Base-by-base conservation (phyloP, 805 yeast species). In the Suhomyces sp. region DNA sequence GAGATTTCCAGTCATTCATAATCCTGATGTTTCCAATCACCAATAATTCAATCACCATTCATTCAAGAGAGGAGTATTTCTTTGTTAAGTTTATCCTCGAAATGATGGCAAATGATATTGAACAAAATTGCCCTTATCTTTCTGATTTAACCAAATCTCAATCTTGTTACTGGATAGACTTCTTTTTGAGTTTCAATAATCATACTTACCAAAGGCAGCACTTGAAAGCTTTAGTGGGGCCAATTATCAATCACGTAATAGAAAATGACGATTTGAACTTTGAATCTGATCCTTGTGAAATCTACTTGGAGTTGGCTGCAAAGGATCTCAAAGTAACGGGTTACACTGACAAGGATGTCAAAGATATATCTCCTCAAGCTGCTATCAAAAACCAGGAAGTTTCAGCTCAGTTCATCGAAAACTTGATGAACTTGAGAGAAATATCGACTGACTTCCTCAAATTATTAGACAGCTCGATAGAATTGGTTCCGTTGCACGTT, bases 351-450 rank as follows among this genome's bases (percentile, higher is more conserved):
- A 56, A 57, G 28, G 56, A 68, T 38, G 50, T 64, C 2, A 56
- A 67, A 14, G 53, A 33, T 4, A 38, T 72, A 3, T 53, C 78
- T 4, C 80, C 84, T 0, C 82, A 77, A 35, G 69, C 65, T 24
- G 95, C 98, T 1, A 86, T 91, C 42, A 83, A 82, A 44, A 90
- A 86, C 45, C 74, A 79, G 1, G 79, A 74, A n/a, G 88, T 91
- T 0, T 74, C 93, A 21, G 59, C 63, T 0, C 69, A 71, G 27
- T 93, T 87, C 55, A 81, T 93, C 21, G 59, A 69, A 22, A 90
- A 93, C 47, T 64, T 93, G 50, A 85, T 85, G 58, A 65, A 65
- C 15, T 60, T 93, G 34, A 76, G 98, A 56, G 95, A 85, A 43
- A 68, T 73, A 28, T 67, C 87, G 0, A 76, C 83, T 17, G 77